Evolutionary conservation across 2,329 filamentous ascomycete species (phyloP).

Genomic region (Aspergillus hortae): DNA sequence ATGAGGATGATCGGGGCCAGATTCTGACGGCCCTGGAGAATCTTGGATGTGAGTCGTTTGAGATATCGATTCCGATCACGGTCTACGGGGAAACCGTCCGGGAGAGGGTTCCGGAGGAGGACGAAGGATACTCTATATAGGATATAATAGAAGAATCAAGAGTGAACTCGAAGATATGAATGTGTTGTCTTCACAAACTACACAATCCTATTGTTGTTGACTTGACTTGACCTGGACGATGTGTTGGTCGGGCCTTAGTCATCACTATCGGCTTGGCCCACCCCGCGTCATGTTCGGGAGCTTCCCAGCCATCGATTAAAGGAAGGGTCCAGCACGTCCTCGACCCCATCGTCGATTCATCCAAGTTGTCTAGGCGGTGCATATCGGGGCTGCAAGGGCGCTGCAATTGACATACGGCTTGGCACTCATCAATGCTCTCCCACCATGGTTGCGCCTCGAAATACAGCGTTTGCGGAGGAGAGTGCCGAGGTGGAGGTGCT

Average conservation of each 20-base stretch:
- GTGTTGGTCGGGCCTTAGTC: no score
- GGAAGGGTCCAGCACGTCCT: not conserved
- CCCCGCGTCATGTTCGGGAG: no score
- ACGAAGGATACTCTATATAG: conserved; percentile 39
- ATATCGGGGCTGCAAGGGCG: no score
- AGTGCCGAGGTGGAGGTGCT: conserved; percentile 66
- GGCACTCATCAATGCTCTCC: not conserved
- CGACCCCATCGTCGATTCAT: not conserved
- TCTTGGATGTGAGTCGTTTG: conserved; percentile 82
- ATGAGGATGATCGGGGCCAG: conserved; percentile 72
- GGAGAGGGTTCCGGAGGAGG: conserved; percentile 38
- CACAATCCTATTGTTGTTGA: no score
- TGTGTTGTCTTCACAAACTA: no score
- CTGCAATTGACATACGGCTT: no score
- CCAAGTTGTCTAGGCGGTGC: not conserved
- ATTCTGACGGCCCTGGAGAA: conserved; percentile 75
- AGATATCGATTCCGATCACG: conserved; percentile 77
- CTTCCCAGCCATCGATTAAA: no score
- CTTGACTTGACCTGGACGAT: no score
- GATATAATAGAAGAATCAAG: no score
- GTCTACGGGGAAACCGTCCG: conserved; percentile 65
- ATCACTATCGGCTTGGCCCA: no score
- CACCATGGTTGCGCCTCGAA: conserved; percentile 32
- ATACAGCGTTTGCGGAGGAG: conserved; percentile 61
- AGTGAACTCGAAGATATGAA: no score